A percentile compares a stretch with the other conserved stretches of the same genome.
Evolutionary conservation across 176 grass and related monocot species (phyloP).

Genomic region (Alopecurus myosuroides): DNA sequence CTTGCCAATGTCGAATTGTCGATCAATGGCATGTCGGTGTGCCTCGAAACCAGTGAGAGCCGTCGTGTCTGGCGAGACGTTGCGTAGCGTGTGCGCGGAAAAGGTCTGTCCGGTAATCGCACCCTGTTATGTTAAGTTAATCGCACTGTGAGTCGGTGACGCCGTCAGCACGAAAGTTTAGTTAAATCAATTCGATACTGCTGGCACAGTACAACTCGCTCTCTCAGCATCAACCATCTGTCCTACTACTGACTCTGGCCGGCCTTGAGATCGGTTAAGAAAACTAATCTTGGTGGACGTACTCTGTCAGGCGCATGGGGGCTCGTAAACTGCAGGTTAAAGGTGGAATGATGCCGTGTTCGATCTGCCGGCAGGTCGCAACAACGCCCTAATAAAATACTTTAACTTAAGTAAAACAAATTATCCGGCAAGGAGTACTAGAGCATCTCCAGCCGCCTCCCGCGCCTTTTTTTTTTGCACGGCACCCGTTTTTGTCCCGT

Average conservation of each 20-base stretch:
- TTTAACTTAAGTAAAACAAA: too few species aligned
- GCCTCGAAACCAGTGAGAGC: neutral
- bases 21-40: neutral
- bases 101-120: neutral
- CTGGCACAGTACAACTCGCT: neutral
- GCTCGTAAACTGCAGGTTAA: neutral
- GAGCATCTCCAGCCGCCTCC: too few species aligned
- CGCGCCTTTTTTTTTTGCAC: too few species aligned
- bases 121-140: too few species aligned
- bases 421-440: too few species aligned
- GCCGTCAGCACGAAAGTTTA: neutral
- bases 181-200: neutral
- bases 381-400: neutral
- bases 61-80: neutral
- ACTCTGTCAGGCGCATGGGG: neutral
- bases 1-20: too few species aligned
- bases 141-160: neutral
- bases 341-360: slow-evolving; percentile 21
- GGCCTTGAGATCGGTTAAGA: slow-evolving; percentile 21
- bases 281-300: neutral
- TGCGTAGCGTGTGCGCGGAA: neutral
- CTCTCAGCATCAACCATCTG: neutral
- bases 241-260: neutral
- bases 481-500: too few species aligned
- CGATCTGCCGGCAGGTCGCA: neutral